Evolutionary conservation across 495 filamentous ascomycete species (phyloP).

Genomic region (Aspergillus incahuasiensis): DNA sequence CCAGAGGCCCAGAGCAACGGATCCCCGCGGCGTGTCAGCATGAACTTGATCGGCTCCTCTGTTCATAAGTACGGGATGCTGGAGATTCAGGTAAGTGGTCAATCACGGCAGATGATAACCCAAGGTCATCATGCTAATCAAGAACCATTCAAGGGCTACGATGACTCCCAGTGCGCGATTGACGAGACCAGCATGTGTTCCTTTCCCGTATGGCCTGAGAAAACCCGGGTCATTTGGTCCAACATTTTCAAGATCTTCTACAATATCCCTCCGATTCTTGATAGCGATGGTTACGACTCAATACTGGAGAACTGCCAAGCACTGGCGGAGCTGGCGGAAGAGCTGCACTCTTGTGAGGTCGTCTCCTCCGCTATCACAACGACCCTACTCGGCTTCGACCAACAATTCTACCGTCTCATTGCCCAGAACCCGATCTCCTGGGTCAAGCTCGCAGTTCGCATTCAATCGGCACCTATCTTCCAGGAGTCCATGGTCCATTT

Average conservation of each 20-base stretch:
- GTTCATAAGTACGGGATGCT: constrained; percentile 12
- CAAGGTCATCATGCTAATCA: neutral
- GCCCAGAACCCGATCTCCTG: constrained; percentile 33
- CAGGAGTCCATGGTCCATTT: constrained; percentile 46
- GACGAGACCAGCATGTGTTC: neutral
- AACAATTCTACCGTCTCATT: constrained; percentile 37
- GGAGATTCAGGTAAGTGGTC: constrained; percentile 10
- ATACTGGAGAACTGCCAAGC: constrained; percentile 25
- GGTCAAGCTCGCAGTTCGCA: constrained; percentile 33
- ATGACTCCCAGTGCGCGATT: neutral
- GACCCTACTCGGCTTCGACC: constrained; percentile 35
- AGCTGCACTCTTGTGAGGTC: constrained; percentile 25
- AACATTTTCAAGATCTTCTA: constrained; percentile 34
- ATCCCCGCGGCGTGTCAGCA: neutral
- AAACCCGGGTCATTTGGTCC: constrained; percentile 9
- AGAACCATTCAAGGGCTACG: neutral
- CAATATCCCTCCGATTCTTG: constrained; percentile 24
- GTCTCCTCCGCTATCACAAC: constrained; percentile 36
- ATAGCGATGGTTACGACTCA: constrained; percentile 18
- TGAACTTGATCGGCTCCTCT: constrained; percentile 7
- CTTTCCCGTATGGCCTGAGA: constrained; percentile 9
- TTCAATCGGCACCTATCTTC: constrained; percentile 42
- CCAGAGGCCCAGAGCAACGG: neutral
- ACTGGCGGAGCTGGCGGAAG: constrained; percentile 40
- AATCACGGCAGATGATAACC: neutral